Evolutionary conservation across 2,329 filamentous ascomycete species (phyloP).

Genomic region (Chaetomium globosum): DNA sequence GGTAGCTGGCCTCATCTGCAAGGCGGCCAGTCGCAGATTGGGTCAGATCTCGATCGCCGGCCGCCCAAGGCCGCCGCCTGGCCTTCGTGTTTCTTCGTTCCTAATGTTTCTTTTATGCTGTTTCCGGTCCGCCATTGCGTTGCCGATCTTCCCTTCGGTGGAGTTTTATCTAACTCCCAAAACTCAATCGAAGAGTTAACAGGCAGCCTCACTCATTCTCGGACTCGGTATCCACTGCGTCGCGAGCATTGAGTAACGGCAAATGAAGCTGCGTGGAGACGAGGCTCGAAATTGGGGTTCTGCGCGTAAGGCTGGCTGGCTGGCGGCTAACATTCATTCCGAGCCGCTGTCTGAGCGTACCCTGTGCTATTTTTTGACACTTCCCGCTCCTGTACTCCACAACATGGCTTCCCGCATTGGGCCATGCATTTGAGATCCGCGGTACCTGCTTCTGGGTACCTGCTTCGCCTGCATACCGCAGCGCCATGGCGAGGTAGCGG

Average conservation of each 20-base stretch:
- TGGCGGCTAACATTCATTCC: conserved; percentile 29
- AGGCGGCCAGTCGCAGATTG: conserved; percentile 34
- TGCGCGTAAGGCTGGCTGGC: conserved; percentile 31
- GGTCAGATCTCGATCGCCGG: conserved; percentile 30
- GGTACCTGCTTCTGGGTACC: conserved; percentile 24
- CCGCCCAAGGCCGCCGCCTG: conserved; percentile 24
- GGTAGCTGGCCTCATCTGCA: conserved; percentile 25
- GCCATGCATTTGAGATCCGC: conserved; percentile 20
- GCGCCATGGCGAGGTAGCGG: conserved; percentile 28
- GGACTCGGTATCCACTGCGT: background rate
- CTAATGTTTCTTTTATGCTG: conserved; percentile 15
- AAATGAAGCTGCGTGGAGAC: conserved; percentile 29
- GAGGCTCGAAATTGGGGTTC: conserved; percentile 29
- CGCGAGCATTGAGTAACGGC: background rate
- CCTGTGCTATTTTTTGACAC: conserved; percentile 36
- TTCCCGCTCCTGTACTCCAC: conserved; percentile 31
- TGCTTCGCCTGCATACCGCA: conserved; percentile 17
- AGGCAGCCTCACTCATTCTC: background rate
- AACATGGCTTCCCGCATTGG: conserved; percentile 27
- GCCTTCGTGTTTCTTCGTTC: conserved; percentile 4
- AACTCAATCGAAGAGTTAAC: background rate
- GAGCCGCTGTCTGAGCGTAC: conserved; percentile 24
- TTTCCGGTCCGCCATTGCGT: conserved; percentile 13
- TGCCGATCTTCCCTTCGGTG: background rate
- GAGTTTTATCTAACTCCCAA: background rate